Evolutionary conservation across 345 rosid species (phyloP).

Genomic region (Camelina neglecta): DNA sequence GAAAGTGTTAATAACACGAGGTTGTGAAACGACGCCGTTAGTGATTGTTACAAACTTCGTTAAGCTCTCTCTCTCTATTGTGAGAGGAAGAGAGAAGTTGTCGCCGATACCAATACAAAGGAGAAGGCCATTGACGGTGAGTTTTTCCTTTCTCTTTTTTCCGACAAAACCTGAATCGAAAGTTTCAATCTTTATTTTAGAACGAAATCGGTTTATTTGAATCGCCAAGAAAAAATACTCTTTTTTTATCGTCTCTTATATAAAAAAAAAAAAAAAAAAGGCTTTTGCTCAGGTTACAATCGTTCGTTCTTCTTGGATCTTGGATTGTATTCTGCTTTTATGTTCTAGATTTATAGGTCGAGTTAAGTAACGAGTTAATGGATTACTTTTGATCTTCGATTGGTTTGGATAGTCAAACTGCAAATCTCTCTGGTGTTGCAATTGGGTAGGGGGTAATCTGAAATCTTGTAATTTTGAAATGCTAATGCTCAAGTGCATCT

Average conservation of each 20-base stretch:
- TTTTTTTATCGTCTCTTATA: background rate
- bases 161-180: slow-evolving; percentile 29
- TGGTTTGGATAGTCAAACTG: background rate
- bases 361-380: background rate
- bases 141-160: slow-evolving; percentile 14
- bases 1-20: background rate
- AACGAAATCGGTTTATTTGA: background rate
- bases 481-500: slow-evolving; percentile 18
- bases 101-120: slow-evolving; percentile 35
- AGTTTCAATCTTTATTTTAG: background rate
- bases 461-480: background rate
- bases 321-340: slow-evolving; percentile 6
- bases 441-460: background rate
- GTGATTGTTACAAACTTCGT: background rate
- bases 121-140: slow-evolving; percentile 22
- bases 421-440: background rate
- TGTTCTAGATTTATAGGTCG: background rate
- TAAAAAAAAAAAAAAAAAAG: background rate
- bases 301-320: background rate
- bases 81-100: slow-evolving; percentile 14
- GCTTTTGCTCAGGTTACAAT: slow-evolving; percentile 1
- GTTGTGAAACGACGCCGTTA: background rate
- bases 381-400: background rate
- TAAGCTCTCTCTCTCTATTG: background rate
- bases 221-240: background rate